A percentile compares a stretch with the other conserved stretches of the same genome.
phyloP scores from a whole-genome alignment of 148 eudicot species.

The Rhododendron williamsianum region DNA sequence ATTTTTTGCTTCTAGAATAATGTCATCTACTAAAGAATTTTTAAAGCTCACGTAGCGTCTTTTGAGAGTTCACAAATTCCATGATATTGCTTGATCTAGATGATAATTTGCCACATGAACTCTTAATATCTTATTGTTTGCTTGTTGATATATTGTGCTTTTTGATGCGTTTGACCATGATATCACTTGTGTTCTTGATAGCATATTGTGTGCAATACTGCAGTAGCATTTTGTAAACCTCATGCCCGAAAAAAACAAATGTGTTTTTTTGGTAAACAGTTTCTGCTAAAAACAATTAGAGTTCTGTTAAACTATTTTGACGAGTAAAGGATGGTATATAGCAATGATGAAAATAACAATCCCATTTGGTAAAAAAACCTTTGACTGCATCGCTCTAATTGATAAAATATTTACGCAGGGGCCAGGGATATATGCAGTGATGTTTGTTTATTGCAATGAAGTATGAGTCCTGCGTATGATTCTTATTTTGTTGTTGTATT shows the following conservation, averaged over 20 bases:
- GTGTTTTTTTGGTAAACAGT: neutral
- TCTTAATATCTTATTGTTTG: neutral
- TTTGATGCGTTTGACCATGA: neutral
- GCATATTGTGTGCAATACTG: neutral
- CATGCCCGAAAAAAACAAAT: no score
- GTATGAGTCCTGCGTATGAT: neutral
- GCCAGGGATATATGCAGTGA: neutral
- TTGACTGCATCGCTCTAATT: neutral
- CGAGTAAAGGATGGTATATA: neutral
- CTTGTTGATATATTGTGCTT: neutral
- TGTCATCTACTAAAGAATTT: neutral
- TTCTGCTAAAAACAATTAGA: neutral
- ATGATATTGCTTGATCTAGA: neutral
- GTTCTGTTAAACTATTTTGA: neutral
- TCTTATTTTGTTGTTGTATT: no score
- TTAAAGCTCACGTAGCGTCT: neutral
- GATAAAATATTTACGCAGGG: neutral
- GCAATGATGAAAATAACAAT: neutral
- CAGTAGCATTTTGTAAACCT: neutral
- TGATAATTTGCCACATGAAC: neutral
- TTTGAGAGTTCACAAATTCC: neutral
- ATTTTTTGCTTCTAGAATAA: neutral
- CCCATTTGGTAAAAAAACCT: neutral
- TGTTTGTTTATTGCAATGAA: neutral
- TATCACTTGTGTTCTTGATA: neutral